Evolutionary conservation across 192 early-diverging fungal species (phyloP).

Genomic region (Coemansia sp.): DNA sequence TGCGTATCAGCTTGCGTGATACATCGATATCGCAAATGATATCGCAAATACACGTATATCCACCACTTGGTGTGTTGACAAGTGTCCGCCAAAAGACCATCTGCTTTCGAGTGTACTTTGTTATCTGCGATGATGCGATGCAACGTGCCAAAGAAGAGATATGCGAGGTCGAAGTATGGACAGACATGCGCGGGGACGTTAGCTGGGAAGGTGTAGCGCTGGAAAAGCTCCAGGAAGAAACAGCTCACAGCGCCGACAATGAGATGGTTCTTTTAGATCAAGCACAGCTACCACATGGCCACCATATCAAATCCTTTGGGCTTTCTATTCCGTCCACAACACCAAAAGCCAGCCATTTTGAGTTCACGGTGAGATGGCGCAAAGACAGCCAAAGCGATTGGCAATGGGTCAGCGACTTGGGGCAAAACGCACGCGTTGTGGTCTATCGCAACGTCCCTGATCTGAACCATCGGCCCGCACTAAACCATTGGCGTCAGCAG

Average conservation of each 20-base stretch:
- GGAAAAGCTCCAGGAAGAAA: not conserved
- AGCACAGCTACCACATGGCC: slow-evolving; percentile 9
- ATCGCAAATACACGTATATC: slow-evolving; percentile 24
- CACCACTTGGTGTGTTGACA: slow-evolving; percentile 39
- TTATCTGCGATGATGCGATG: not conserved
- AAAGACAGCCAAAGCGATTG: slow-evolving; percentile 2
- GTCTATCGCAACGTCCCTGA: slow-evolving; percentile 11
- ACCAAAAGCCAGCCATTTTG: slow-evolving; percentile 14
- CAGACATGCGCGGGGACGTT: slow-evolving; percentile 22
- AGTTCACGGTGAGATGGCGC: slow-evolving; percentile 49
- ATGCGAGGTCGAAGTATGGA: slow-evolving; percentile 31
- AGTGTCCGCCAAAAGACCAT: slow-evolving; percentile 22
- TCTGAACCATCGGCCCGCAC: not conserved
- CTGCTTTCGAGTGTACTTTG: slow-evolving; percentile 37
- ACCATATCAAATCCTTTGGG: not conserved
- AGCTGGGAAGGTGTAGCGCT: slow-evolving; percentile 26
- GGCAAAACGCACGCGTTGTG: slow-evolving; percentile 32
- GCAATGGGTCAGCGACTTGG: slow-evolving; percentile 30
- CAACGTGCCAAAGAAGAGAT: not conserved
- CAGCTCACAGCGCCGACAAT: not conserved
- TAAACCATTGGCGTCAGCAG: slow-evolving; percentile 29
- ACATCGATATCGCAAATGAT: not conserved
- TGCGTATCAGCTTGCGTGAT: not conserved
- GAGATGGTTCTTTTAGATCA: slow-evolving; percentile 29
- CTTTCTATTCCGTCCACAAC: not conserved